phyloP scores from a whole-genome alignment of 2,329 filamentous ascomycete genomes.

The Ophiosphaerella narmari region DNA sequence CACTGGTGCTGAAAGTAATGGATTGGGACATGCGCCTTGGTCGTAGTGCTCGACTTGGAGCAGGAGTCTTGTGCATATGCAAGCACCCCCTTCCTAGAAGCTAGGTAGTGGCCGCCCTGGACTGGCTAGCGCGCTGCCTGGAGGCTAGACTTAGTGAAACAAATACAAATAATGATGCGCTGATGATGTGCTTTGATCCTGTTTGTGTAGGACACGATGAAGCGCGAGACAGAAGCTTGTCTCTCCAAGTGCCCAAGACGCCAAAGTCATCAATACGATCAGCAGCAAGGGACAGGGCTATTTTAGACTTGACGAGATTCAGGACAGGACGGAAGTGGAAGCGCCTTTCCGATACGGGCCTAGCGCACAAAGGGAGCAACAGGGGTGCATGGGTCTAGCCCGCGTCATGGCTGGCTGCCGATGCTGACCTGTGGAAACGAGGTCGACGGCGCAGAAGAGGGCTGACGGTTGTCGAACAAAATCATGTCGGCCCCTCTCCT shows the following conservation, averaged over 20 bases:
- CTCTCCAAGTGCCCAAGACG: background rate
- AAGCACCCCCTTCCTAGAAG: background rate
- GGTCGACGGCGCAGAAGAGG: background rate
- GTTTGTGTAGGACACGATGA: no score
- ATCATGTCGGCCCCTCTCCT: background rate
- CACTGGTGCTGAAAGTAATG: no score
- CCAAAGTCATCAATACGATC: background rate
- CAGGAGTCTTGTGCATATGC: background rate
- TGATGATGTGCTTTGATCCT: no score
- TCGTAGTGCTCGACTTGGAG: no score
- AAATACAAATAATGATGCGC: no score
- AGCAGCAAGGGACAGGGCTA: background rate
- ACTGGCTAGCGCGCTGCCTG: background rate
- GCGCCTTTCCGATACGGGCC: background rate
- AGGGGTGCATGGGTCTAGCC: background rate
- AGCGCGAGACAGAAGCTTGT: no score
- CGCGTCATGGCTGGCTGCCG: constrained; percentile 1
- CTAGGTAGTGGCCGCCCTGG: background rate
- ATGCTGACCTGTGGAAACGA: background rate
- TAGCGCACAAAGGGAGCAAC: background rate
- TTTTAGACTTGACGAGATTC: background rate
- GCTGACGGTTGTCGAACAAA: background rate
- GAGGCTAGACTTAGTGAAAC: background rate
- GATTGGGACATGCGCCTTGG: no score
- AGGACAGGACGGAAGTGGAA: background rate